phyloP scores from a whole-genome alignment of 2,329 filamentous ascomycete genomes.

The Trichoderma simmonsii region DNA sequence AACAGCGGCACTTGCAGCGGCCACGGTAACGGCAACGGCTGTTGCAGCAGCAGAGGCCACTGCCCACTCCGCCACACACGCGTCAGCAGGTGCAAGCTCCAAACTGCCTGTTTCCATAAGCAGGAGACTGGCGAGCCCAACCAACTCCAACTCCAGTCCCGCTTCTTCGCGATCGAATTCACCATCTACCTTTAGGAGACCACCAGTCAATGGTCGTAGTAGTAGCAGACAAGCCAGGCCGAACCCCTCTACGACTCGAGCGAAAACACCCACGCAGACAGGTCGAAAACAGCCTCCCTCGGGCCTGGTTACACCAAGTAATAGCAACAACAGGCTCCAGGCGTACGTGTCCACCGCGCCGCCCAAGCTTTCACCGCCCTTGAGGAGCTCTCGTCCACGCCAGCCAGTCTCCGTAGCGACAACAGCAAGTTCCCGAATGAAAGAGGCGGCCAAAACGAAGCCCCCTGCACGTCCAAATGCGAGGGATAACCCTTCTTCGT shows the following conservation, averaged over 20 bases:
- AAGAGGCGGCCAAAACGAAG: slow-evolving; percentile 56
- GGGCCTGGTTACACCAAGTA: slow-evolving; percentile 45
- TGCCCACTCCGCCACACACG: slow-evolving; percentile 25
- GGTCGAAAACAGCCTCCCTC: slow-evolving; percentile 41
- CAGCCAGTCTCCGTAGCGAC: slow-evolving; percentile 73
- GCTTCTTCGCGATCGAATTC: slow-evolving; percentile 56
- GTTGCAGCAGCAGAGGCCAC: slow-evolving; percentile 1
- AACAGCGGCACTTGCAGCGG: background rate
- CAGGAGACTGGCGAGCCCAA: slow-evolving; percentile 42
- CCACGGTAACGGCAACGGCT: background rate
- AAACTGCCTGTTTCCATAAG: slow-evolving; percentile 46
- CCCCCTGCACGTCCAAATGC: slow-evolving; percentile 39
- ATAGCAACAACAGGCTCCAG: slow-evolving; percentile 59
- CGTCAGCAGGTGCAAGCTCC: slow-evolving; percentile 34
- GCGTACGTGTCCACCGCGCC: slow-evolving; percentile 68
- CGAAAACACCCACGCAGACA: slow-evolving; percentile 39
- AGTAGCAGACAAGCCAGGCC: slow-evolving; percentile 34
- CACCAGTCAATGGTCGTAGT: slow-evolving; percentile 36
- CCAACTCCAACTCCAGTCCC: slow-evolving; percentile 42
- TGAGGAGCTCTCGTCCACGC: slow-evolving; percentile 78
- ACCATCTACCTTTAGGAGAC: slow-evolving; percentile 45
- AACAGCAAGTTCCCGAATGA: slow-evolving; percentile 67
- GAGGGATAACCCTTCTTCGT: slow-evolving; percentile 23
- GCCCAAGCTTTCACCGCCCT: slow-evolving; percentile 71
- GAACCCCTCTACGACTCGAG: slow-evolving; percentile 36